Conservation (phyloP, 148 eudicot genomes). For the Agrostemma githago region DNA sequence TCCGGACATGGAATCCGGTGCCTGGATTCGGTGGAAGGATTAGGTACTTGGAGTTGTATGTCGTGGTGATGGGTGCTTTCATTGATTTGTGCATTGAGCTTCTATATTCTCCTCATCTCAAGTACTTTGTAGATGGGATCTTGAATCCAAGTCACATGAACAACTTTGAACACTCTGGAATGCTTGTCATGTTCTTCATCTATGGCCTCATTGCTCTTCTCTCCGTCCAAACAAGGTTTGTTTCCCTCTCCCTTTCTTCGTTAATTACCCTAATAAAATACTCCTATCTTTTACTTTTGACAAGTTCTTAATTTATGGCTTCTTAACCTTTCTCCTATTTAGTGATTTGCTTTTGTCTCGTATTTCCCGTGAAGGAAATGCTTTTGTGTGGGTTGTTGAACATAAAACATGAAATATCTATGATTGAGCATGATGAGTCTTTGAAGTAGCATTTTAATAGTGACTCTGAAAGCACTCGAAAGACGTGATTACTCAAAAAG, state of each 20-base stretch:
- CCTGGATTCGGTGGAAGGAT: constrained; percentile 75
- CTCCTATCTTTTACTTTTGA: constrained; percentile 5
- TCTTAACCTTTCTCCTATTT: background rate
- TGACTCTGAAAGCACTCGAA: background rate
- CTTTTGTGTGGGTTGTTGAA: background rate
- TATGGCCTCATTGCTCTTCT: constrained; percentile 60
- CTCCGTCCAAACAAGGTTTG: constrained; percentile 76
- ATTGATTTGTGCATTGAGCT: constrained; percentile 91
- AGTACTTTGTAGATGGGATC: constrained; percentile 63
- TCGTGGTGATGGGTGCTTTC: constrained; percentile 68
- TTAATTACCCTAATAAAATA: background rate
- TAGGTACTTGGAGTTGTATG: constrained; percentile 80
- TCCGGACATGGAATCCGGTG: constrained; percentile 83
- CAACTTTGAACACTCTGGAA: constrained; percentile 87
- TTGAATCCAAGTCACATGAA: constrained; percentile 80
- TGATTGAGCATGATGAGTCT: background rate
- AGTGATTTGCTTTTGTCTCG: constrained; percentile 1
- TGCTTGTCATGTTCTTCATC: constrained; percentile 96
- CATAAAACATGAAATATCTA: background rate
- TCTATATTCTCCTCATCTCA: constrained; percentile 76
- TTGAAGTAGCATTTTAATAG: background rate
- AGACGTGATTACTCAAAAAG: background rate
- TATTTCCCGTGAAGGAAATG: constrained; percentile 2
- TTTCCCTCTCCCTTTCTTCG: background rate
- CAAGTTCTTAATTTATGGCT: constrained; percentile 1